Evolutionary conservation across 2,329 filamentous ascomycete genomes (phyloP), one percentile per base, ranked within the genome.

Genomic region (Eutypa lata): DNA sequence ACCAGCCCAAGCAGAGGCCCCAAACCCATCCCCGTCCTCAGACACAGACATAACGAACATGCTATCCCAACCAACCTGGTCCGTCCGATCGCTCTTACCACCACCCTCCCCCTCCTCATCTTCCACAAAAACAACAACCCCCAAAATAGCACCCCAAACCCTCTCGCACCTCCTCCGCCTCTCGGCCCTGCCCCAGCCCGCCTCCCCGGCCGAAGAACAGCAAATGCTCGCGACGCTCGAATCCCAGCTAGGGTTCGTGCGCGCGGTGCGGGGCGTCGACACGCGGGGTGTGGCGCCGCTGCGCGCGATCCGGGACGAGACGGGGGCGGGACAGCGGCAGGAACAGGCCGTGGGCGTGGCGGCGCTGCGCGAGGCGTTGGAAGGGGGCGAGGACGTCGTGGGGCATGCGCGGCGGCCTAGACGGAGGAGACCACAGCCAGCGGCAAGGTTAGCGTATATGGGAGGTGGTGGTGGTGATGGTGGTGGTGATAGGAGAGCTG

Each of bases 201-300:
- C 77, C 18, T 77, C 77, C 2, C 59, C 74, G 2, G 76, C 76
- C 49, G 86, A 91, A 61, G 88, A 96, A 68, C 64, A 75, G 0
- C 72, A 77, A 24, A 90, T 96, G 83, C 79, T 96, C 3, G 67
- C 80, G 13, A 38, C 35, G 35, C 79, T 99, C 2, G 80, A 86
- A 49, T 84, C 88, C 31, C 94, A 99, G 67, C 81, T 99, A 0
- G 87, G 89, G 64, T 99, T 99, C 66, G 91, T 97, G n/a, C 86
- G 83, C 56, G 84, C 91, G 57, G 86, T 97, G 19, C 92, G 96
- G 65, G 76, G 79, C 44, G 87, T 96, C 47, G 82, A 96, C 68
- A 92, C 90, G 0, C 72, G 77, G 0, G 84, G 81, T 3, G 77
- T 97, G 0, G 78, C 84, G 52, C 92, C 94, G 0, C 73, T 99